Evolutionary conservation across 148 eudicot genomes (phyloP), one percentile per base, ranked within the genome.

Genomic region (Spergularia marina): DNA sequence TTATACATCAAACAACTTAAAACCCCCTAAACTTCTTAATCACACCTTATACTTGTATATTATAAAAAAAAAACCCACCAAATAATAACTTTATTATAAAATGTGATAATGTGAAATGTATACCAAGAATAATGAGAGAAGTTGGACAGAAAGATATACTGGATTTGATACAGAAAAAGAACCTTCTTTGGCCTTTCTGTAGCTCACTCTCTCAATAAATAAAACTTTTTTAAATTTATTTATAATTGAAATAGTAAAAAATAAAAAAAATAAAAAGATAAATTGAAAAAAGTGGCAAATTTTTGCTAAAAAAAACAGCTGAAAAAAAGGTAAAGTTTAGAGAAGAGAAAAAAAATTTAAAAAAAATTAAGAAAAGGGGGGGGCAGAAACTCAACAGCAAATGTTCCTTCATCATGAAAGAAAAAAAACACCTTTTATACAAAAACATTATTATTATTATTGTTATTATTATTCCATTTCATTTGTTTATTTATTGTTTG

Each of bases 1-100:
- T 68, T 63, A 84, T 82, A 87, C 96, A 90, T 87, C 72, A 81
- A 86, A 78, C 36, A 58, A 41, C 7, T 9, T 6, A 1, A 10
- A 73, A 77, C n/a, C 47, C 10, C 39, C 56, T 30, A 52, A 53
- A 3, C 72, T 40, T 55, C 7, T 60, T 53, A 59, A 10, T 2
- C 16, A 23, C 51, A 23, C 18, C 53, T 66, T 41, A 17, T 67
- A 18, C 49, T 44, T 44, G 44, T 18, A 67, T 12, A 67, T 12
- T 59, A 59, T 41, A 49, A 44, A n/a, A 49, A 44, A n/a, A 23
- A 25, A 67, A 65, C 58, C 58, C 34, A 72, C 20, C 64, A 34
- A 51, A 55, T 20, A 57, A 57, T 16, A 76, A 30, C 67, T 69
- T 69, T 67, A 74, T 57, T 17, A 57, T 57, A 74, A 39, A 63